phyloP scores from a whole-genome alignment of 2,329 filamentous ascomycete species.

The Arachnomyces sp. region DNA sequence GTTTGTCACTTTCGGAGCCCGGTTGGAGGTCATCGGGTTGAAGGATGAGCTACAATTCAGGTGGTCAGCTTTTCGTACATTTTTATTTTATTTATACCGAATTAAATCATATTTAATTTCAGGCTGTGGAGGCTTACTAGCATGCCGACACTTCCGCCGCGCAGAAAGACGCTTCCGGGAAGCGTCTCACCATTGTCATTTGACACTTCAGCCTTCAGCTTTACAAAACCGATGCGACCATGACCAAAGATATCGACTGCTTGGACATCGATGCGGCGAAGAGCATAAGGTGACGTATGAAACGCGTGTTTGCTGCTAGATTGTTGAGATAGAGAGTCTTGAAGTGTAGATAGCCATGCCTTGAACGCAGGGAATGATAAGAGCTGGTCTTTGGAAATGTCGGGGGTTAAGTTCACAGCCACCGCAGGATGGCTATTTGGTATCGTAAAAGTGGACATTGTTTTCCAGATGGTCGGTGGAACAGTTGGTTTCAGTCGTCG shows the following conservation, averaged over 20 bases:
- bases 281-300: conserved; percentile 42
- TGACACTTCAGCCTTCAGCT: conserved; percentile 47
- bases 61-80: background rate
- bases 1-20: conserved; percentile 34
- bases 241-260: conserved; percentile 47
- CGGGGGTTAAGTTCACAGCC: conserved; percentile 35
- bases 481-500: no score
- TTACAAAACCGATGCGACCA: conserved; percentile 48
- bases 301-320: conserved; percentile 41
- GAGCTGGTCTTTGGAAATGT: conserved; percentile 39
- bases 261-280: conserved; percentile 48
- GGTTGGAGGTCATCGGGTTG: conserved; percentile 43
- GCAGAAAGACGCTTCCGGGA: conserved; percentile 50
- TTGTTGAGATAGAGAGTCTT: conserved; percentile 43
- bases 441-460: conserved; percentile 39
- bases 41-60: conserved; percentile 41
- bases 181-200: conserved; percentile 45
- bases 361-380: conserved; percentile 48
- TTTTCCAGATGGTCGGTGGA: no score
- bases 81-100: no score
- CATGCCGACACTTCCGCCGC: conserved; percentile 53
- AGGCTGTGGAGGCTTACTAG: conserved; percentile 35
- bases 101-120: background rate
- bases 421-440: conserved; percentile 26
- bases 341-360: conserved; percentile 46